phyloP scores from a whole-genome alignment of 331 rosid species.

The Dryas integrifolia region DNA sequence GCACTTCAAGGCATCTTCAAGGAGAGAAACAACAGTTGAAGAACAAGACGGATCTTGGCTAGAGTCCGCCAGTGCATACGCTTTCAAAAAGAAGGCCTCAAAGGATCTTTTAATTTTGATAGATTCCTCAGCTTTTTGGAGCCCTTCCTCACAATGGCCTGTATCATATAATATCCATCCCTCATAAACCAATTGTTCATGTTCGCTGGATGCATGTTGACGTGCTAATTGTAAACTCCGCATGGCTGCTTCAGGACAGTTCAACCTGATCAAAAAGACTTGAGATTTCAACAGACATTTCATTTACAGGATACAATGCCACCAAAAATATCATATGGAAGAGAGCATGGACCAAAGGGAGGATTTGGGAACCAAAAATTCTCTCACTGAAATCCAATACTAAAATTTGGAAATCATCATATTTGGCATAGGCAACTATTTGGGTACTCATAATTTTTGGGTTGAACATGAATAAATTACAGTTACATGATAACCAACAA shows the following conservation, averaged over 20 bases:
- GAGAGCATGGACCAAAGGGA: slow-evolving; percentile 15
- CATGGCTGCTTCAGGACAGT: slow-evolving; percentile 93
- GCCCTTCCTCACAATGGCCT: slow-evolving; percentile 89
- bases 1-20: slow-evolving; percentile 93
- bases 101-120: slow-evolving; percentile 78
- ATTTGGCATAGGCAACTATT: not conserved
- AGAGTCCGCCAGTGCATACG: slow-evolving; percentile 90
- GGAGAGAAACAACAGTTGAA: slow-evolving; percentile 71
- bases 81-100: slow-evolving; percentile 93
- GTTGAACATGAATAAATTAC: not conserved
- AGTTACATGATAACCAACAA: not conserved
- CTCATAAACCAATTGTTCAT: slow-evolving; percentile 82
- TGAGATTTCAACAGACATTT: slow-evolving; percentile 23
- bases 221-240: slow-evolving; percentile 90
- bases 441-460: not conserved
- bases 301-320: slow-evolving; percentile 5
- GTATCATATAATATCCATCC: slow-evolving; percentile 97
- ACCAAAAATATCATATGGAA: slow-evolving; percentile 23
- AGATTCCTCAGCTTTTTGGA: slow-evolving; percentile 85
- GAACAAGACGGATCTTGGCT: slow-evolving; percentile 70
- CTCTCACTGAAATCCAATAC: slow-evolving; percentile 7
- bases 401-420: not conserved
- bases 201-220: slow-evolving; percentile 75
- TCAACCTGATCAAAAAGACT: slow-evolving; percentile 56
- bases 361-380: slow-evolving; percentile 7